These are phyloP conservation scores for Phytophthora syringae DNA, from an alignment of 352 stramenopile genomes.

Conservation along the genomic window DNA sequence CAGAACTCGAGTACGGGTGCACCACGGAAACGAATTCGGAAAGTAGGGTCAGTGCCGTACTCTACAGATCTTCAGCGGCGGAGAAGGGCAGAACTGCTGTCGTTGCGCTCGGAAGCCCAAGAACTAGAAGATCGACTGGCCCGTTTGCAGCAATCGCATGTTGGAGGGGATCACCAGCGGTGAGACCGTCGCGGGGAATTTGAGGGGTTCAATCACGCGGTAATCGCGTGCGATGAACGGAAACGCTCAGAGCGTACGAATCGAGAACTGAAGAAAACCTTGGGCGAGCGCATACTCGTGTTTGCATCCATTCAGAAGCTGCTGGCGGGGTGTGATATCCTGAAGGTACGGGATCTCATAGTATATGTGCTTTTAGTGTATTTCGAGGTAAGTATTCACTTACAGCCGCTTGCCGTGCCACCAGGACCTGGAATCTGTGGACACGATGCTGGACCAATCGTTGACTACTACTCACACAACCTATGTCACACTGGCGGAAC, in stretches of 20 bases:
- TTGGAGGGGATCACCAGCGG: background rate
- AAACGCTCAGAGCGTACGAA: constrained; percentile 2
- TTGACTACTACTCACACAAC: background rate
- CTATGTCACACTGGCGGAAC: background rate
- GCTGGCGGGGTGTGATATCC: background rate
- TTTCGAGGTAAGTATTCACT: background rate
- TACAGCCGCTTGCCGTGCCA: background rate
- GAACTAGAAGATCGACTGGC: constrained; percentile 5
- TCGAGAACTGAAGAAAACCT: constrained; percentile 10
- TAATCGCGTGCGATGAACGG: background rate
- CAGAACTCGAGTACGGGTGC: background rate
- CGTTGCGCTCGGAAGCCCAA: constrained; percentile 5
- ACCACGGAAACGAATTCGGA: constrained; percentile 21
- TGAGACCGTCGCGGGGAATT: background rate
- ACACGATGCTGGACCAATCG: background rate
- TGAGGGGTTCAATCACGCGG: background rate
- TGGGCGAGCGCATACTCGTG: background rate
- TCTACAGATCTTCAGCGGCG: constrained; percentile 20
- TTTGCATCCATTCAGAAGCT: background rate
- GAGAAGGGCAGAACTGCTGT: constrained; percentile 5
- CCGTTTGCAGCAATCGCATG: background rate
- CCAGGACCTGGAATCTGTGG: constrained; percentile 3
- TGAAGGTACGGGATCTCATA: constrained; percentile 1
- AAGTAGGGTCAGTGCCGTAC: constrained; percentile 20
- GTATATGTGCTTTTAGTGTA: no score